Conservation (phyloP, 164 flowering plant species). For the Magnolia officinalis region DNA sequence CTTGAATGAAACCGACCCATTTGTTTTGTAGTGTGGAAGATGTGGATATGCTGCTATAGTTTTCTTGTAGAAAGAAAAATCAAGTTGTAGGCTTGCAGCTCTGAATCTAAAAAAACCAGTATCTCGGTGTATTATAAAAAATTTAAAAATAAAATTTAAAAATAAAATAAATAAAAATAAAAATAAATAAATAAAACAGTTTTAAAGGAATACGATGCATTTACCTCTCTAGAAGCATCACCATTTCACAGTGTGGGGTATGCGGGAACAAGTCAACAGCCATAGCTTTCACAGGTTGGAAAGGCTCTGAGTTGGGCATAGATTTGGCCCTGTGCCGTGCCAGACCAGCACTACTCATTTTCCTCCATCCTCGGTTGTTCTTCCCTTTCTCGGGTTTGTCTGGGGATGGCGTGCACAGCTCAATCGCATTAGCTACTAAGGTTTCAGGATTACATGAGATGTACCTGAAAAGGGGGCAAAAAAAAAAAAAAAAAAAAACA, state of each 20-base stretch:
- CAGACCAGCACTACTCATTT: conserved; percentile 79
- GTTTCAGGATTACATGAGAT: conserved; percentile 96
- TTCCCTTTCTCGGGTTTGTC: conserved; percentile 58
- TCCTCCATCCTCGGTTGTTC: conserved; percentile 75
- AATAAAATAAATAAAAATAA: no score
- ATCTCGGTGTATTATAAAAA: no score
- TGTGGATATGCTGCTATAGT: no score
- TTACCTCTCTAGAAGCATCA: conserved; percentile 91
- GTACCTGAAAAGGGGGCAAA: conserved; percentile 44
- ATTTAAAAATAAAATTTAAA: no score
- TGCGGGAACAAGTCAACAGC: conserved; percentile 93
- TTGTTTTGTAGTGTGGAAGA: no score
- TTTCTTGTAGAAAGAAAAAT: no score
- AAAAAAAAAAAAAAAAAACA: conserved; percentile 3
- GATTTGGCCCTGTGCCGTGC: conserved; percentile 89
- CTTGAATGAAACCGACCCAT: no score
- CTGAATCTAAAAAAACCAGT: no score
- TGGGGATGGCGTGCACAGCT: conserved; percentile 76
- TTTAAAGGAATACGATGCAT: not conserved
- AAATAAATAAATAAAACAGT: not conserved
- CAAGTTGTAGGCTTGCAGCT: no score
- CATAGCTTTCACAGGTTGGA: conserved; percentile 81
- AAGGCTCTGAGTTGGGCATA: conserved; percentile 91
- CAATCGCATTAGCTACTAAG: conserved; percentile 87
- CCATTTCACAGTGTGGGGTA: conserved; percentile 85